Evolutionary conservation across 768 basidiomycete genomes (phyloP), one percentile per base, ranked within the genome.

Genomic region (Candolleomyces eurysporus): DNA sequence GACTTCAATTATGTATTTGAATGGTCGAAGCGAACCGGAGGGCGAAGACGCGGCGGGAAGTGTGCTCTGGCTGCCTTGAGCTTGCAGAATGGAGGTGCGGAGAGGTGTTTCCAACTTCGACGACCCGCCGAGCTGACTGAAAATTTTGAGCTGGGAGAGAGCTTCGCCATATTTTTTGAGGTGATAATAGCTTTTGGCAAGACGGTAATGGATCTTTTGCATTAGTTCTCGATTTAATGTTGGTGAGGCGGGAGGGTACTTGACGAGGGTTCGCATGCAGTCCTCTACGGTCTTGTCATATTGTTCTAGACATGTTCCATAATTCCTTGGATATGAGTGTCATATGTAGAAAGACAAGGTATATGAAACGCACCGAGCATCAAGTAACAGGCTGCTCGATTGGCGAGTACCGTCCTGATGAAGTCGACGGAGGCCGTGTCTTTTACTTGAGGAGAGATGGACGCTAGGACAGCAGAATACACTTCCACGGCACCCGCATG

Each of bases 321-420:
- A 22, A 9, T 17, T 31, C 31, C 31, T 40, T 10, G 14, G 21
- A 30, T 45, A 0, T 31, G 14, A 5, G 5, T 31, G 19, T 10
- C 17, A 5, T 39, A 16, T n/a, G 9, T 30, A 6, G n/a, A n/a
- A 4, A 36, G 36, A 16, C 22, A 21, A 26, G 40, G 4, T n/a
- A 39, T 5, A 51, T 32, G 17, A 10, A 6, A 51, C 56, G 19
- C 45, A 64, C 63, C 56, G 4, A 58, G 55, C 32, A 56, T 42
- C 40, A 61, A 46, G 48, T 64, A 64, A 32, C 60, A 61, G 19
- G 63, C 63, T 2, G 63, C 63, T 16, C 63, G 48, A 36, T 64
- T 64, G 54, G 60, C 61, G 8, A 52, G 48, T 26, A 61, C 54
- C 7, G 48, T 61, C 39, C 52, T 46, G 36, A 64, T 57, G 30